A percentile compares a stretch with the other conserved stretches of the same genome.
Evolutionary conservation across 768 basidiomycete genomes (phyloP).

Genomic region (Galerina marginata): DNA sequence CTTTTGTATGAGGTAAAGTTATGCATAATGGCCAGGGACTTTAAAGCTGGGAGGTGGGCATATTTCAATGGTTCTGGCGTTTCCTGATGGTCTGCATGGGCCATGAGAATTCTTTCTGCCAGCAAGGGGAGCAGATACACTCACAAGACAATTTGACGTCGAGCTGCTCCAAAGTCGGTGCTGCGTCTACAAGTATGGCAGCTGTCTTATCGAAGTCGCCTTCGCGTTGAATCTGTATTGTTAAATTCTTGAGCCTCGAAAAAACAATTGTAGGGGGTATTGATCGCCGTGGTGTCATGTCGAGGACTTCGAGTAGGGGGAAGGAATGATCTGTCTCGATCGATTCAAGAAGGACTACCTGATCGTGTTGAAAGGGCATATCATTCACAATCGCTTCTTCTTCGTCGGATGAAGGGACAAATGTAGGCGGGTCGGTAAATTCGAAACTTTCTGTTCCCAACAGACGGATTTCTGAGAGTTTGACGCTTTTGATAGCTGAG

Average conservation of each 20-base stretch:
- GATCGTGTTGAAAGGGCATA: constrained; percentile 7
- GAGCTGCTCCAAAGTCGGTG: constrained; percentile 15
- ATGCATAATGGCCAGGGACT: constrained; percentile 8
- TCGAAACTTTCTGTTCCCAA: constrained; percentile 5
- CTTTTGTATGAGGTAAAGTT: constrained; percentile 12
- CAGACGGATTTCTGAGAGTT: constrained; percentile 12
- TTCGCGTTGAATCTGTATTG: constrained; percentile 12
- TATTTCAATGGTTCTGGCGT: background rate
- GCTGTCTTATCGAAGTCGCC: constrained; percentile 17
- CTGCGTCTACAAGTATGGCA: constrained; percentile 16
- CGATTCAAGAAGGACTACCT: constrained; percentile 21
- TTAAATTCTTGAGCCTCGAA: constrained; percentile 17
- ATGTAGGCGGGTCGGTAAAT: constrained; percentile 2
- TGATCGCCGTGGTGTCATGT: constrained; percentile 15
- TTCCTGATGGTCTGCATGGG: background rate
- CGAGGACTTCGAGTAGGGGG: constrained; percentile 20
- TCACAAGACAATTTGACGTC: constrained; percentile 14
- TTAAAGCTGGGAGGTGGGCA: constrained; percentile 7
- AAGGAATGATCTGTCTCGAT: constrained; percentile 24
- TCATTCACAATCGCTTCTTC: constrained; percentile 1
- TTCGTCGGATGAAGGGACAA: background rate
- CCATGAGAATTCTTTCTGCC: background rate
- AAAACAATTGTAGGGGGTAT: constrained; percentile 15
- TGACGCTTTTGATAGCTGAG: constrained; percentile 19
- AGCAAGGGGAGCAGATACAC: background rate